Base-by-base conservation (phyloP, 352 stramenopile genomes). In the Pythium utonaiense region DNA sequence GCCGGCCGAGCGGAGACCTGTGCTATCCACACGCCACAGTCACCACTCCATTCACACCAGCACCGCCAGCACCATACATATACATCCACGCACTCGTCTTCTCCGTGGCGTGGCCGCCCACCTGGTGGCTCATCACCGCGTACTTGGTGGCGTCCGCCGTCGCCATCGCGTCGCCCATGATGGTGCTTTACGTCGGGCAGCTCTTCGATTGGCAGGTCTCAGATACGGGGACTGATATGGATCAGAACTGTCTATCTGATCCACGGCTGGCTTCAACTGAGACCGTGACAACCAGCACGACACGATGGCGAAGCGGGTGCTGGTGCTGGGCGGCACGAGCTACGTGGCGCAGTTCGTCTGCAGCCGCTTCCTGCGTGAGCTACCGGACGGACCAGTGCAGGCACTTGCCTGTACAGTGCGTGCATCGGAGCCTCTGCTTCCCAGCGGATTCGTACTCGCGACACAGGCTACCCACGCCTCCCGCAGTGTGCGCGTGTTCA, bases 341-440 rank as follows among this genome's bases (percentile, higher is more conserved):
- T 88, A 89, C 69, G 71, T 89, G 24, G 80, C 76, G 55, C 80
- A 89, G 69, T 88, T 88, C 60, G 27, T 87, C 21, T 61, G 84
- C 52, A 57, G 66, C 52, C 69, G 53, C 6, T 67, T 80, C 50
- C 57, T 71, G 49, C 31, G 57, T 24, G 49, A 41, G 0, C 27
- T 24, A 17, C 2, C 38, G 1, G 19, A 49, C 52, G n/a, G 25
- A 16, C 49, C 9, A 8, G 57, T 31, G 12, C 1, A 47, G 27
- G 25, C 21, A 17, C 40, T 87, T 27, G 75, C 73, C 16, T 85
- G 73, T 55, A 87, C 77, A 14, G 42, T 86, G 21, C 75, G 75
- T 16, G 21, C 48, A 0, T 22, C 16, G 4, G 54, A 55, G 2
- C 50, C 56, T 21, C 25, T 49, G 16, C 67, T 89, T 10, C 72